Percentiles rank a stretch among this genome's conserved stretches.
Conservation (phyloP, 2,329 filamentous ascomycete genomes). For the Rutstroemia sp. region DNA sequence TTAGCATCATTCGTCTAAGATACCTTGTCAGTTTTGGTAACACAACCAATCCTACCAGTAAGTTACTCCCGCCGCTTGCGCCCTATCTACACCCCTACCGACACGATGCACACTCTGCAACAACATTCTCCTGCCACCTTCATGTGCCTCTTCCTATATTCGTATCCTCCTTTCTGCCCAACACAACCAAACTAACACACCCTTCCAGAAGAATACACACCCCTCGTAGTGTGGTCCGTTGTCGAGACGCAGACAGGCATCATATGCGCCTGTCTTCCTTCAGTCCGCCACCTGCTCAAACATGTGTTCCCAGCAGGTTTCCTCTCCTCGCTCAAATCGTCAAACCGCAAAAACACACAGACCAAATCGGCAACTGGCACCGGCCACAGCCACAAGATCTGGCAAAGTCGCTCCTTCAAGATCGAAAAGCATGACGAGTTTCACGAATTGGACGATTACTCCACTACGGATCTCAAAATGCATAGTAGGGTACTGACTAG, state of each 20-base stretch:
- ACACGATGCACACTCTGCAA: too few relatives aligned
- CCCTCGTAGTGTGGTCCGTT: constrained; percentile 9
- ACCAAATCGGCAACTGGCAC: not conserved
- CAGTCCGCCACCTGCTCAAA: not conserved
- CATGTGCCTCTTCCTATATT: not conserved
- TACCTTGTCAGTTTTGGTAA: constrained; percentile 12
- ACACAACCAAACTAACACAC: not conserved
- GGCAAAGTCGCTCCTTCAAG: not conserved
- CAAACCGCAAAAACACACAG: not conserved
- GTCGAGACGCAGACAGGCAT: constrained; percentile 11
- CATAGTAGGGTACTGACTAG: not conserved
- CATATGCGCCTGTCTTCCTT: constrained; percentile 13
- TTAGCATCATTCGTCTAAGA: constrained; percentile 15
- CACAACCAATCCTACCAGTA: constrained; percentile 13
- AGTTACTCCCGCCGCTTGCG: not conserved
- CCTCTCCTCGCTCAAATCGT: not conserved
- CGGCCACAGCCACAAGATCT: not conserved
- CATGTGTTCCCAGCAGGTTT: not conserved
- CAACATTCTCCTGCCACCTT: too few relatives aligned
- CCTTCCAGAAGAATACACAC: constrained; percentile 7
- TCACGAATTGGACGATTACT: not conserved
- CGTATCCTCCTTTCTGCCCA: not conserved
- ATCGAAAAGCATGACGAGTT: not conserved
- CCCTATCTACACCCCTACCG: too few relatives aligned
- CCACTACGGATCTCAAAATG: not conserved